Conservation (phyloP, 805 yeast genomes). For the Candida ficus region DNA sequence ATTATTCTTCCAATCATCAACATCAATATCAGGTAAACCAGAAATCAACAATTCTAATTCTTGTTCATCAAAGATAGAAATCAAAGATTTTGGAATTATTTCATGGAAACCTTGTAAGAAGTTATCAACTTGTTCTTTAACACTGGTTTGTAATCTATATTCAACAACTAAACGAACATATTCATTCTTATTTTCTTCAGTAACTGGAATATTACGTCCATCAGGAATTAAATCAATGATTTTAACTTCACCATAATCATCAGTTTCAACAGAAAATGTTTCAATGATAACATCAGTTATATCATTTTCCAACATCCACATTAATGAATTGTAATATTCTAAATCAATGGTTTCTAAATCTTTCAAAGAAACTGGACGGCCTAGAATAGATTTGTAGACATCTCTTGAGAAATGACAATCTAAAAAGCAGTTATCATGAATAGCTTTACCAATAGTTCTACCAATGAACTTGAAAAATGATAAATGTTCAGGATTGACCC, state of each 20-base stretch:
- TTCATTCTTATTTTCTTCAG: slow-evolving; percentile 86
- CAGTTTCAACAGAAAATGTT: slow-evolving; percentile 88
- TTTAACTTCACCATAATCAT: slow-evolving; percentile 88
- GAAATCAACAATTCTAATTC: slow-evolving; percentile 89
- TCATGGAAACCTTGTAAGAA: slow-evolving; percentile 87
- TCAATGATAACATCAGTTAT: slow-evolving; percentile 94
- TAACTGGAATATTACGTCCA: slow-evolving; percentile 81
- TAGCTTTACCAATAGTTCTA: slow-evolving; percentile 89
- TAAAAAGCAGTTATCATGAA: slow-evolving; percentile 75
- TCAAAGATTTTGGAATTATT: slow-evolving; percentile 75
- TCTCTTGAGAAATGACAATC: slow-evolving; percentile 96
- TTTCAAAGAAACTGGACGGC: slow-evolving; percentile 74
- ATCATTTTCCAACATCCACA: slow-evolving; percentile 96
- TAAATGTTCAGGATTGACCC: slow-evolving; percentile 88
- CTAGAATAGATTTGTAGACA: slow-evolving; percentile 82
- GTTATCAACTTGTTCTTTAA: slow-evolving; percentile 80
- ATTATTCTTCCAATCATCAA: slow-evolving; percentile 91
- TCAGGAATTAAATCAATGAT: slow-evolving; percentile 74
- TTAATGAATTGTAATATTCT: slow-evolving; percentile 84
- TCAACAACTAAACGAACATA: slow-evolving; percentile 85
- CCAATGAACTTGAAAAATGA: slow-evolving; percentile 95
- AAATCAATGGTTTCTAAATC: slow-evolving; percentile 94
- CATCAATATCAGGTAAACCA: slow-evolving; percentile 94
- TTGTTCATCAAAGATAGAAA: slow-evolving; percentile 89
- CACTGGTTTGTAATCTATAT: slow-evolving; percentile 76